Evolutionary conservation across 2,329 filamentous ascomycete genomes (phyloP), one percentile per base, ranked within the genome.

Genomic region (Fusarium verticillioides): DNA sequence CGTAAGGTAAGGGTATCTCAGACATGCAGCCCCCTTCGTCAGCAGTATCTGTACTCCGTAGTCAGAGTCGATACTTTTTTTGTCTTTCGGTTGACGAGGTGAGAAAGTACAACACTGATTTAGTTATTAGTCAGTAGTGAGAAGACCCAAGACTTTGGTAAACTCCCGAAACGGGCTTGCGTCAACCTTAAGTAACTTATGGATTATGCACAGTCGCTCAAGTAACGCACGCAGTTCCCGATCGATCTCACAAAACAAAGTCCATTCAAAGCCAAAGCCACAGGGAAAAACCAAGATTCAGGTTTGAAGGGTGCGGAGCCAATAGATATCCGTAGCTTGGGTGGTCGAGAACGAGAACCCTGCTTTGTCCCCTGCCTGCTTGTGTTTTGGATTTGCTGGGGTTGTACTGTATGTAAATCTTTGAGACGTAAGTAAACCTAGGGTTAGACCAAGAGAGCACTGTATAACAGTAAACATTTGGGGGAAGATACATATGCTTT

Each of bases 251-350:
- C 62, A 66, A 44, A 66, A 58, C 47, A 64, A 57, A 66, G 19
- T 34, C 61, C 26, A 26, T 26, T 49, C 49, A 36, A 11, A n/a
- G 19, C 44, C 57, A 43, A 56, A 61, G 42, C 68, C 59, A 63
- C 60, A 44, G 23, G 50, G 40, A 42, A 66, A 68, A 54, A 34
- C 54, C 70, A 73, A 73, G 66, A 66, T 60, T 60, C 71, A 63
- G 36, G 49, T 44, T 62, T 34, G 60, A 23, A n/a, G 44, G 39
- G 49, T 57, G 43, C 53, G 54, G 58, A 64, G 64, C 71, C 71
- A 68, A 72, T 74, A 60, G 44, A 62, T 61, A 59, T 59, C 61
- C 57, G 54, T 53, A 58, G 32, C 60, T 59, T 30, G 32, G n/a
- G 21, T 50, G 58, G 58, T 60, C 37, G 47, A 42, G 59, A 43